Conservation (phyloP, 2,329 filamentous ascomycete species). For the Aschersonia sp. region DNA sequence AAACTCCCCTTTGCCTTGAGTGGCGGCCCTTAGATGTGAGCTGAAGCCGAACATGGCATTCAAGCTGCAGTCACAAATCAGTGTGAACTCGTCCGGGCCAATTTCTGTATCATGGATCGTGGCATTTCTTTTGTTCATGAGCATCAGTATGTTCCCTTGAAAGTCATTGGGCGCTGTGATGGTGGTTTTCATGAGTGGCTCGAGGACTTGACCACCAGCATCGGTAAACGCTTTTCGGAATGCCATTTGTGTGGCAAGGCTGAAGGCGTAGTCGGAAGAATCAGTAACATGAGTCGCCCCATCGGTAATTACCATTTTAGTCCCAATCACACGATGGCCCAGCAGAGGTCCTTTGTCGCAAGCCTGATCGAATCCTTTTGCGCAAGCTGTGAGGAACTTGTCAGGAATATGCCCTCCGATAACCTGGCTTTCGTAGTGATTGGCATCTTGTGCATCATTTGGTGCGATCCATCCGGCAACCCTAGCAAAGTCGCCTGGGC, state of each 20-base stretch:
- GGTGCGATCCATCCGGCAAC: slow-evolving; percentile 89
- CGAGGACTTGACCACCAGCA: slow-evolving; percentile 70
- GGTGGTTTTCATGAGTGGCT: slow-evolving; percentile 96
- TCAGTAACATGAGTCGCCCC: slow-evolving; percentile 96
- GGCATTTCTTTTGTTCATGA: slow-evolving; percentile 93
- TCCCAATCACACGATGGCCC: slow-evolving; percentile 82
- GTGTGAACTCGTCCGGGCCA: slow-evolving; percentile 82
- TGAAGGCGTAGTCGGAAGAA: slow-evolving; percentile 94
- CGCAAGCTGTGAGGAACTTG: slow-evolving; percentile 88
- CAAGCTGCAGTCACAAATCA: slow-evolving; percentile 81
- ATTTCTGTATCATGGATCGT: slow-evolving; percentile 93
- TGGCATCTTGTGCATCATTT: slow-evolving; percentile 54
- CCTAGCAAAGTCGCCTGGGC: slow-evolving; percentile 87
- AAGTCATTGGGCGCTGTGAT: slow-evolving; percentile 95
- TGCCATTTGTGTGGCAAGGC: slow-evolving; percentile 83
- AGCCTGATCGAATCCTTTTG: slow-evolving; percentile 79
- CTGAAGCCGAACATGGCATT: slow-evolving; percentile 98
- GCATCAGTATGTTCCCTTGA: slow-evolving; percentile 85
- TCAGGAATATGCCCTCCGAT: slow-evolving; percentile 84
- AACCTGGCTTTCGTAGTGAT: slow-evolving; percentile 77
- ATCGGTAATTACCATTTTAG: slow-evolving; percentile 85
- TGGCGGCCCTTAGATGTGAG: slow-evolving; percentile 77
- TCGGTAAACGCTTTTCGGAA: slow-evolving; percentile 87
- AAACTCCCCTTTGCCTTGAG: slow-evolving; percentile 97
- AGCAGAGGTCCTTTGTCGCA: slow-evolving; percentile 81